Evolutionary conservation across 2,329 filamentous ascomycete species (phyloP).

Genomic region (Blastomyces percursus): DNA sequence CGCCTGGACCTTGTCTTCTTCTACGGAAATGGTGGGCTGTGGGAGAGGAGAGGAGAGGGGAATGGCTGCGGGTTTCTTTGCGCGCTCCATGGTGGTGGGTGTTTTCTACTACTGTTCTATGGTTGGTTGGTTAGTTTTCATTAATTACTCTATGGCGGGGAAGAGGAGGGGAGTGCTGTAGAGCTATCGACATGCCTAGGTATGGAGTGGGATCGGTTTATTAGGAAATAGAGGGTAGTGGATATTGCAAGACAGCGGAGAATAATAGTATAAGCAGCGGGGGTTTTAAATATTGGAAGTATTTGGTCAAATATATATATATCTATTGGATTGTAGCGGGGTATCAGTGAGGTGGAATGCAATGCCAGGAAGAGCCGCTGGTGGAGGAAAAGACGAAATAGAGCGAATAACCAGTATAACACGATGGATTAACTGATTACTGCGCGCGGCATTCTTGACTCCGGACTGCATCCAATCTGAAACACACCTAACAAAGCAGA

Average conservation of each 20-base stretch:
- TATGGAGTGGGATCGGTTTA: neutral
- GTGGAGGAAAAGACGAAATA: neutral
- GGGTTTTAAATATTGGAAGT: neutral
- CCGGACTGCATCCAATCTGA: neutral
- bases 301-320: neutral
- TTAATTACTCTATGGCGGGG: neutral
- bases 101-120: neutral
- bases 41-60: slow-evolving; percentile 62
- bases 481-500: neutral
- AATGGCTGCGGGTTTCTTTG: slow-evolving; percentile 70
- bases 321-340: neutral
- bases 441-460: neutral
- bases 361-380: neutral
- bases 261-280: neutral
- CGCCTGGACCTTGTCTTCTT: slow-evolving; percentile 64
- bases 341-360: neutral
- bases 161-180: no score
- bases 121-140: neutral
- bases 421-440: no score
- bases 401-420: no score
- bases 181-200: no score
- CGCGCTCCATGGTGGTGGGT: slow-evolving; percentile 62
- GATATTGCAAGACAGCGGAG: neutral
- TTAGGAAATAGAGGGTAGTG: neutral
- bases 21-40: slow-evolving; percentile 66